phyloP scores from a whole-genome alignment of 352 stramenopile species.

The Globisporangium polare region DNA sequence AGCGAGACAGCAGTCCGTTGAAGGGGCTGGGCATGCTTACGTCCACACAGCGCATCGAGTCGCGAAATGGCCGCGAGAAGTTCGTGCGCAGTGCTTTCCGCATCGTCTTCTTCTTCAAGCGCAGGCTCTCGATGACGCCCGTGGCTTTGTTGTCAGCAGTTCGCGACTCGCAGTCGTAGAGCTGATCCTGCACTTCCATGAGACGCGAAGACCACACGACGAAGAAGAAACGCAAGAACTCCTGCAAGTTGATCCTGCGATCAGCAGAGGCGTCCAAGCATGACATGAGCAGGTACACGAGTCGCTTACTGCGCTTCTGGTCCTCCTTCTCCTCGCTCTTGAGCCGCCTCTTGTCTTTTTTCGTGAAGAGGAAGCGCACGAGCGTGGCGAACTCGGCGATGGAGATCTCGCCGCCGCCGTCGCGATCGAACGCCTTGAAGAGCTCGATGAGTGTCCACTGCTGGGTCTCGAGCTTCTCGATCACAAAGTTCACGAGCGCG shows the following conservation, averaged over 20 bases:
- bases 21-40: slow-evolving; percentile 38
- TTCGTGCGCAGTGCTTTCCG: slow-evolving; percentile 40
- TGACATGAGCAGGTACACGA: slow-evolving; percentile 49
- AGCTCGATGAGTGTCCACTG: slow-evolving; percentile 43
- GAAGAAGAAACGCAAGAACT: slow-evolving; percentile 55
- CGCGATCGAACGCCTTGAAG: slow-evolving; percentile 45
- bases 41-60: slow-evolving; percentile 47
- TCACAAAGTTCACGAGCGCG: slow-evolving; percentile 35
- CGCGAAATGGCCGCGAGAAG: slow-evolving; percentile 48
- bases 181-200: slow-evolving; percentile 46
- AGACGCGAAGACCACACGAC: slow-evolving; percentile 47
- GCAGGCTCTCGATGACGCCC: slow-evolving; percentile 12
- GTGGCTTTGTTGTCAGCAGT: background rate
- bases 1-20: slow-evolving; percentile 24
- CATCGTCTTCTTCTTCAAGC: slow-evolving; percentile 21
- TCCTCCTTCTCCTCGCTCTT: slow-evolving; percentile 18
- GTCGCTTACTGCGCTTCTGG: slow-evolving; percentile 25
- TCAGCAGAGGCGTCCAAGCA: slow-evolving; percentile 43
- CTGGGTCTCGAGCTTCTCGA: slow-evolving; percentile 41
- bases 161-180: slow-evolving; percentile 21
- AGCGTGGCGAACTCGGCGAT: slow-evolving; percentile 48
- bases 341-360: slow-evolving; percentile 15
- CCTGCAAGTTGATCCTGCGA: slow-evolving; percentile 33
- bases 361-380: slow-evolving; percentile 36
- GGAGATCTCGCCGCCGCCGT: slow-evolving; percentile 41